Evolutionary conservation across 73 alveolate species (phyloP).

Genomic region (Paramecium caudatum): DNA sequence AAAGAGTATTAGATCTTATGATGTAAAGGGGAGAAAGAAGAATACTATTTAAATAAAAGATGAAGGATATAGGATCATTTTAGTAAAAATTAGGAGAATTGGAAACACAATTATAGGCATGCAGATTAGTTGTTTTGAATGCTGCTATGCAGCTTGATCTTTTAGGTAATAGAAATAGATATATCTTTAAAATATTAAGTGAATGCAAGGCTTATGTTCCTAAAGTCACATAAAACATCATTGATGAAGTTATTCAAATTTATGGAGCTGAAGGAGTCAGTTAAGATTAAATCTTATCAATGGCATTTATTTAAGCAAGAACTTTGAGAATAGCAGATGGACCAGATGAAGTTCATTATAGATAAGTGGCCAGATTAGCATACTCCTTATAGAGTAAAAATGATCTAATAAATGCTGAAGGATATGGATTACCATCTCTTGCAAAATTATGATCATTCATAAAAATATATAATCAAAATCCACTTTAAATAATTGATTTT

Average conservation of each 20-base stretch:
- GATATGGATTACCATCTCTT: constrained; percentile 15
- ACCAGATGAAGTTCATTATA: constrained; percentile 85
- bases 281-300: constrained; percentile 60
- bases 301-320: constrained; percentile 79
- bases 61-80: constrained; percentile 65
- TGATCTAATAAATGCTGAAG: neutral
- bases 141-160: constrained; percentile 73
- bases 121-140: constrained; percentile 69
- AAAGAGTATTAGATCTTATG: constrained; percentile 77
- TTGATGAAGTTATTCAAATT: constrained; percentile 75
- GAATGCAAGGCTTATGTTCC: constrained; percentile 70
- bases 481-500: neutral
- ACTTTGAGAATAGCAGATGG: constrained; percentile 85
- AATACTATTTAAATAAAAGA: constrained; percentile 16
- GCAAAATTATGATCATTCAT: constrained; percentile 9
- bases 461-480: too few relatives aligned
- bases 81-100: constrained; percentile 71
- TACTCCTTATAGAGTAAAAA: constrained; percentile 3
- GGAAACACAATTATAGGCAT: constrained; percentile 42
- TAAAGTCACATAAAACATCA: constrained; percentile 66
- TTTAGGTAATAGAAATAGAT: constrained; percentile 59
- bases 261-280: constrained; percentile 79
- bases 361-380: constrained; percentile 77
- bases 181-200: constrained; percentile 39
- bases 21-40: constrained; percentile 72